Percentiles rank a stretch among this genome's conserved stretches.
phyloP scores from a whole-genome alignment of 1,284 basidiomycete genomes.

The Takashimella koratensis region DNA sequence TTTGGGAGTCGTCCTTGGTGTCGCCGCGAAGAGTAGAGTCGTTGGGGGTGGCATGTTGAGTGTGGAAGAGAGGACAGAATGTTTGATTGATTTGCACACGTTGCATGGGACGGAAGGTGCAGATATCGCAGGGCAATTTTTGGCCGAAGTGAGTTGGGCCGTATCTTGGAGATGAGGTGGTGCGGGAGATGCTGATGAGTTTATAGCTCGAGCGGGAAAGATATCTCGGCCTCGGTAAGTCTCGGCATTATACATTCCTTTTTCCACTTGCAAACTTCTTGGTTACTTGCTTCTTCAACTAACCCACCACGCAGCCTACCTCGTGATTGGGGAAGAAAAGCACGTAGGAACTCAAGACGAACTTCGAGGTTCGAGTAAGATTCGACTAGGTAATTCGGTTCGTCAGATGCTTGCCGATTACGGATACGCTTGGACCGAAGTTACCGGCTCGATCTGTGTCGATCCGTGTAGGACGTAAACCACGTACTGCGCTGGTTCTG shows the following conservation, averaged over 20 bases:
- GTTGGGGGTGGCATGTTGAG: conserved; percentile 57
- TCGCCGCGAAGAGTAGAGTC: conserved; percentile 59
- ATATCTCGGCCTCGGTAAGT: conserved; percentile 74
- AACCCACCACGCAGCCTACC: conserved; percentile 58
- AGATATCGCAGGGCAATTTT: conserved; percentile 84
- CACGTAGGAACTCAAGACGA: conserved; percentile 85
- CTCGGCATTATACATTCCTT: no score
- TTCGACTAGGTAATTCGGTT: conserved; percentile 74
- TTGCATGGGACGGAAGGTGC: conserved; percentile 87
- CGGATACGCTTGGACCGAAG: conserved; percentile 94
- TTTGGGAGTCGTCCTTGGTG: conserved; percentile 78
- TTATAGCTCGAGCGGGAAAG: conserved; percentile 77
- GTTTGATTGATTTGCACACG: conserved; percentile 76
- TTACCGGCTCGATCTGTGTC: conserved; percentile 81
- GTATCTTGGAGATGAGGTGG: no score
- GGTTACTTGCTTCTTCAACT: no score
- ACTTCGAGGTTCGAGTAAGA: conserved; percentile 71
- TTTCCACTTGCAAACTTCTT: no score
- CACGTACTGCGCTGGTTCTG: no score
- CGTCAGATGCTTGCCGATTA: conserved; percentile 86
- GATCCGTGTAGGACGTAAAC: conserved; percentile 54
- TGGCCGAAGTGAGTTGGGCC: conserved; percentile 75
- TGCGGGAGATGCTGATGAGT: no score
- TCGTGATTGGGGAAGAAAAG: conserved; percentile 91
- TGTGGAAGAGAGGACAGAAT: conserved; percentile 78